Evolutionary conservation across 2,329 filamentous ascomycete genomes (phyloP), one percentile per base, ranked within the genome.

Genomic region (Xenoacremonium recifei): DNA sequence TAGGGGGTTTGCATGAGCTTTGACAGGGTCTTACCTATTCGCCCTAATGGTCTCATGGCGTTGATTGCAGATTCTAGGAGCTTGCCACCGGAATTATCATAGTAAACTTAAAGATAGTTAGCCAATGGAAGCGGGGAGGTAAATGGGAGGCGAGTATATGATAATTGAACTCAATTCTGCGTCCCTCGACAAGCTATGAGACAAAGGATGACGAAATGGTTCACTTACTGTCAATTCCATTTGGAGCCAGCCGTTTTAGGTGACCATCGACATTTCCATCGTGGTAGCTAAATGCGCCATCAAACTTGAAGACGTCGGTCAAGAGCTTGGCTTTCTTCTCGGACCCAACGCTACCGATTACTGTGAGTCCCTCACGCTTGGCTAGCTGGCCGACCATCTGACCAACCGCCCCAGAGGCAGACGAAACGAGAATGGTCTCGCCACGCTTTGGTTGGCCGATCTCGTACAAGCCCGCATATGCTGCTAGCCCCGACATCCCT

Each of bases 221-320:
- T 44, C 67, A 78, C 61, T 76, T 76, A 16, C 77, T 89, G 58
- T 95, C 88, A 48, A 95, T 77, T 4, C 88, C 89, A 11, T 89
- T 66, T 1, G 88, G 87, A 0, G 86, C 86, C 15, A 93, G 74
- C 43, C 86, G 76, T 50, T 72, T 66, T 42, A 95, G 73, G 0
- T 87, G 88, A 10, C 84, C 83, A 1, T 67, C 60, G 0, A 87
- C 77, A 53, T 76, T 79, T 70, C 92, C 87, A 52, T 80, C 90
- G 76, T 93, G 92, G 76, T 95, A 95, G 74, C 95, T 93, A 71
- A 92, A 93, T 7, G 83, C 89, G 13, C 52, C 68, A 41, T 79
- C 74, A 51, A 73, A 78, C 6, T 73, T 75, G 2, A 79, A 67
- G 57, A 76, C 69, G 41, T 72, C 65, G 33, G 53, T 59, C 39